Conservation (phyloP, 2,329 filamentous ascomycete species). For the Calonectria honghensis region DNA sequence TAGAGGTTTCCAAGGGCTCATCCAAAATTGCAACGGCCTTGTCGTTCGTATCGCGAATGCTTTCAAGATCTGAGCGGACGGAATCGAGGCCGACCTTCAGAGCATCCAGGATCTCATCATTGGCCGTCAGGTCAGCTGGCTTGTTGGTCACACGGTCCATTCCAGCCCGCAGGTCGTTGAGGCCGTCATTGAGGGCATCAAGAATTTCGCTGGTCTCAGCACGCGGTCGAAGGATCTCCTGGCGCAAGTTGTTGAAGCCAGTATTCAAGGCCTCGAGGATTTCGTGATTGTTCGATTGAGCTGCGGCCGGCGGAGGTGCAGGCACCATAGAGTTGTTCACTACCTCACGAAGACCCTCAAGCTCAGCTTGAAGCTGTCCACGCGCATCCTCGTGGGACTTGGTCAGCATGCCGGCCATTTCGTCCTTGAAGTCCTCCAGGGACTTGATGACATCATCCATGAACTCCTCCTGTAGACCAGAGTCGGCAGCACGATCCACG, state of each 20-base stretch:
- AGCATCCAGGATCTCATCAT: conserved; percentile 92
- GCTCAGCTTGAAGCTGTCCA: conserved; percentile 86
- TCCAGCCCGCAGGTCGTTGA: conserved; percentile 84
- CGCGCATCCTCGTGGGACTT: conserved; percentile 67
- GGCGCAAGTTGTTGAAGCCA: conserved; percentile 84
- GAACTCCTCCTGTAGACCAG: conserved; percentile 85
- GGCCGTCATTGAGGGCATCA: conserved; percentile 91
- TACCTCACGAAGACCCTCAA: conserved; percentile 86
- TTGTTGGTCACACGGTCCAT: conserved; percentile 87
- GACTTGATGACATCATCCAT: conserved; percentile 80
- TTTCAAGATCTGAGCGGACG: conserved; percentile 86
- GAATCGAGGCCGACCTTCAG: conserved; percentile 87
- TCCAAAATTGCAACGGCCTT: conserved; percentile 67
- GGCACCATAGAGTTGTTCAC: conserved; percentile 82
- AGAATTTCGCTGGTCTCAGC: conserved; percentile 90
- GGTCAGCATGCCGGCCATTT: conserved; percentile 78
- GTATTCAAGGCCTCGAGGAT: conserved; percentile 82
- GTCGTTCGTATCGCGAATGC: conserved; percentile 77
- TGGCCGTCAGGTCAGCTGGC: conserved; percentile 87
- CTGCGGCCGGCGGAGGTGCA: conserved; percentile 65
- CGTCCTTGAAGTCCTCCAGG: conserved; percentile 80
- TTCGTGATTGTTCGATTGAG: conserved; percentile 72
- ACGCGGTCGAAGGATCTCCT: conserved; percentile 81
- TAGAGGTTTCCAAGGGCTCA: conserved; percentile 72
- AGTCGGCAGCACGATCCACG: conserved; percentile 82